Percentiles rank a stretch among this genome's conserved stretches.
Evolutionary conservation across 495 filamentous ascomycete species (phyloP).

Genomic region (Polyplosphaeria fusca): DNA sequence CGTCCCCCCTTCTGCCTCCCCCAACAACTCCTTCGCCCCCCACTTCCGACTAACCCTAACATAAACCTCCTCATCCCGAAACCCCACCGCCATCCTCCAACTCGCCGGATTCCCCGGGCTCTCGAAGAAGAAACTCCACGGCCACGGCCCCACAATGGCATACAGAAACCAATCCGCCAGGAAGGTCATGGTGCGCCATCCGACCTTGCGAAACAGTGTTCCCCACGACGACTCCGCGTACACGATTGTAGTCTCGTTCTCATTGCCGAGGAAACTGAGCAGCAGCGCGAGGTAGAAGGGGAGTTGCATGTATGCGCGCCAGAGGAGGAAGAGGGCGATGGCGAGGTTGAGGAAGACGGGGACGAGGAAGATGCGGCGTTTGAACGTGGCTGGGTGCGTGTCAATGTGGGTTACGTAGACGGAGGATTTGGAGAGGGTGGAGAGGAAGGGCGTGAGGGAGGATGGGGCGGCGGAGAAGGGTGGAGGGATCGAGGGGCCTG

Average conservation of each 20-base stretch:
- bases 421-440: constrained; percentile 57
- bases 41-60: constrained; percentile 65
- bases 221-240: constrained; percentile 48
- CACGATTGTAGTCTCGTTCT: constrained; percentile 26
- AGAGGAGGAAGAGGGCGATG: constrained; percentile 57
- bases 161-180: constrained; percentile 67
- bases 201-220: constrained; percentile 49
- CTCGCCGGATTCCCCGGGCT: constrained; percentile 49
- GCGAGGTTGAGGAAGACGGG: constrained; percentile 66
- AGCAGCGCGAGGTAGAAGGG: constrained; percentile 66
- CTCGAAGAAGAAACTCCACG: constrained; percentile 63
- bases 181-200: constrained; percentile 57
- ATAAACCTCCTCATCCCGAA: constrained; percentile 68
- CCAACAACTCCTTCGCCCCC: constrained; percentile 47
- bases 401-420: constrained; percentile 82
- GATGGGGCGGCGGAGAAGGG: constrained; percentile 64
- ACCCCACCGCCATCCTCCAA: constrained; percentile 71
- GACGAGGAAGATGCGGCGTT: constrained; percentile 71
- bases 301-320: constrained; percentile 57
- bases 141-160: constrained; percentile 71
- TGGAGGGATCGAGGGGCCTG: constrained; percentile 40
- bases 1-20: constrained; percentile 35
- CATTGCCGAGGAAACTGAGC: constrained; percentile 22
- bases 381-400: constrained; percentile 57
- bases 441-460: constrained; percentile 58